Evolutionary conservation across 2,329 filamentous ascomycete genomes (phyloP).

Genomic region (Trichoderma harzianum): DNA sequence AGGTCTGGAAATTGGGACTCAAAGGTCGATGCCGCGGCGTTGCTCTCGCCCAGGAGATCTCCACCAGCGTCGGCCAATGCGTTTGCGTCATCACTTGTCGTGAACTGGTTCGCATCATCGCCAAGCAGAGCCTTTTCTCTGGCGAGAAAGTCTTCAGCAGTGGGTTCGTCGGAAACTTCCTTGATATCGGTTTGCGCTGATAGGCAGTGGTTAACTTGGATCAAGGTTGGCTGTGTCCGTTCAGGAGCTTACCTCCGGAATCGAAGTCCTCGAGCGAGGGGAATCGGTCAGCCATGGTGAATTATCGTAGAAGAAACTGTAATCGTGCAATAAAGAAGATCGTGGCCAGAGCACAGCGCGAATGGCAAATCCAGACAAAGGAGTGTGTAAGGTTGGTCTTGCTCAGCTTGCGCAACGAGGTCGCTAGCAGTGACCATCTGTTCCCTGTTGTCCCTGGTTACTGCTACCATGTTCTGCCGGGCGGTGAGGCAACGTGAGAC

Average conservation of each 20-base stretch:
- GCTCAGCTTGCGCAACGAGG: slow-evolving; percentile 2
- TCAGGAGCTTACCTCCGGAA: slow-evolving; percentile 50
- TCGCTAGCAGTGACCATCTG: slow-evolving; percentile 19
- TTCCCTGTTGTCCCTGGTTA: slow-evolving; percentile 15
- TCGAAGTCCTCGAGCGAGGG: slow-evolving; percentile 78
- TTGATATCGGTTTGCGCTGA: slow-evolving; percentile 66
- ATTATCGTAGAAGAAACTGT: not conserved
- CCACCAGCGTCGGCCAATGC: slow-evolving; percentile 62
- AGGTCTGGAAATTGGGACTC: slow-evolving; percentile 91
- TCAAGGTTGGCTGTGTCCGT: slow-evolving; percentile 2
- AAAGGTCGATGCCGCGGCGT: slow-evolving; percentile 55
- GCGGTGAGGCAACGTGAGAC: slow-evolving; percentile 29
- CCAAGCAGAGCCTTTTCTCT: slow-evolving; percentile 88
- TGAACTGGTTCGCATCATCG: slow-evolving; percentile 89
- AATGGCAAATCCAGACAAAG: not conserved
- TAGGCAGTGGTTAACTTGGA: not conserved
- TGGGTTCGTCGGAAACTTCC: slow-evolving; percentile 54
- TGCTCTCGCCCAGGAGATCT: slow-evolving; percentile 70
- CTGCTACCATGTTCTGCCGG: slow-evolving; percentile 35
- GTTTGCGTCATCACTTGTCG: slow-evolving; percentile 67
- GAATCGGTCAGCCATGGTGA: slow-evolving; percentile 71
- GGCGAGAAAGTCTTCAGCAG: slow-evolving; percentile 80
- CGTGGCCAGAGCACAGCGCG: not conserved
- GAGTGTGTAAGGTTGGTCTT: not conserved
- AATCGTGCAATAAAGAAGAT: not conserved